phyloP scores from a whole-genome alignment of 1,139 yeast species.

The Pichiaceae sp. region DNA sequence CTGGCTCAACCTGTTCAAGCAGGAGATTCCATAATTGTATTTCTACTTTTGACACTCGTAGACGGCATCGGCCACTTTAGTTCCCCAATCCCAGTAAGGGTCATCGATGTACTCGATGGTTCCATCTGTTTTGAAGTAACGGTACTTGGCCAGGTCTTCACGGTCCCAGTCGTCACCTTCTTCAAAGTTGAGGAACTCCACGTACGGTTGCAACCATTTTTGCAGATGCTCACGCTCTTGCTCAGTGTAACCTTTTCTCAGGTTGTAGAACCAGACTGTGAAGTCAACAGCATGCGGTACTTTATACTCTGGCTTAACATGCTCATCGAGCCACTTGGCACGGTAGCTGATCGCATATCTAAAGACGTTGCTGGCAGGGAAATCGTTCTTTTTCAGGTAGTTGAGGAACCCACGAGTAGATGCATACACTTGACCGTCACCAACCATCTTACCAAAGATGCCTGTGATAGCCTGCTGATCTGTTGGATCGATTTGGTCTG shows the following conservation, averaged over 20 bases:
- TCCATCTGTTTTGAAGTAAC: constrained; percentile 23
- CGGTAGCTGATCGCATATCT: constrained; percentile 28
- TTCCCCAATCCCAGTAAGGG: constrained; percentile 28
- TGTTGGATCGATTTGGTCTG: constrained; percentile 10
- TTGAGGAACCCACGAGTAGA: constrained; percentile 28
- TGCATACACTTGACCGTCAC: constrained; percentile 33
- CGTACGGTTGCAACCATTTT: constrained; percentile 23
- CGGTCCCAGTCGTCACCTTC: constrained; percentile 23
- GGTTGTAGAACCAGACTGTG: constrained; percentile 26
- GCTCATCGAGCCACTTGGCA: constrained; percentile 23
- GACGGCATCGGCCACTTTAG: constrained; percentile 22
- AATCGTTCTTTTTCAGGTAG: constrained; percentile 19
- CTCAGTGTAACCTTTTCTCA: constrained; percentile 21
- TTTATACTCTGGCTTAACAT: constrained; percentile 17
- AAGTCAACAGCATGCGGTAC: constrained; percentile 29
- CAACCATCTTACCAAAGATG: constrained; percentile 27
- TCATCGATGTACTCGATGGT: constrained; percentile 19
- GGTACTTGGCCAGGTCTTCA: constrained; percentile 15
- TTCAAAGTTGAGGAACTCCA: constrained; percentile 19
- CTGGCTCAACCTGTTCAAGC: background rate
- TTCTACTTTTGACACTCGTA: constrained; percentile 13
- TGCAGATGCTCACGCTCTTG: constrained; percentile 18
- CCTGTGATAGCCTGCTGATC: constrained; percentile 16
- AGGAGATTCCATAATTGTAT: background rate
- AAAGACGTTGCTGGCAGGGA: constrained; percentile 21